Percentiles rank a stretch among this genome's conserved stretches.
Evolutionary conservation across 306 rosid species (phyloP).

Genomic region (Elaeagnus macrophylla): DNA sequence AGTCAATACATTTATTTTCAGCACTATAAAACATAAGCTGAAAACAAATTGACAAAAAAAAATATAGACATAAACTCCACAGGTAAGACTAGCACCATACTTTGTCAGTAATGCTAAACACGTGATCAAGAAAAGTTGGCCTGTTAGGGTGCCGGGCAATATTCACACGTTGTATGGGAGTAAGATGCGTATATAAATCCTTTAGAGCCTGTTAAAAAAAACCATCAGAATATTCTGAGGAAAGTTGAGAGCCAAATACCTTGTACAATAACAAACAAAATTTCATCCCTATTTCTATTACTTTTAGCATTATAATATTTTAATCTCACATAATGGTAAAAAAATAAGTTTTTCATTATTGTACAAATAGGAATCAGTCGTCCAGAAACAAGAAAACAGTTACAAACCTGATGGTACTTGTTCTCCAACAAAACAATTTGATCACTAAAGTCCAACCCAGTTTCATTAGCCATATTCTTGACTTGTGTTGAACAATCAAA

Average conservation of each 20-base stretch:
- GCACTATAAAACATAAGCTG: constrained; percentile 8
- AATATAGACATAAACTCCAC: constrained; percentile 39
- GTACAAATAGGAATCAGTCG: not conserved
- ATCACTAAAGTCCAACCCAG: constrained; percentile 85
- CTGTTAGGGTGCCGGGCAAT: constrained; percentile 95
- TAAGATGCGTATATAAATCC: constrained; percentile 55
- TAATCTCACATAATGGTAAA: not conserved
- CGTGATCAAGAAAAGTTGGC: constrained; percentile 92
- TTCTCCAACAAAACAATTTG: constrained; percentile 64
- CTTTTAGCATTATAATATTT: not conserved
- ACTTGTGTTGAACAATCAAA: constrained; percentile 35
- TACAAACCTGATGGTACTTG: constrained; percentile 66
- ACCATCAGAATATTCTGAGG: constrained; percentile 29
- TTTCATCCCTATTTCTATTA: constrained; percentile 54
- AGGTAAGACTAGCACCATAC: constrained; percentile 26
- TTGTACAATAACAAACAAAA: constrained; percentile 41
- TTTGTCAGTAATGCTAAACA: constrained; percentile 85
- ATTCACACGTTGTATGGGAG: constrained; percentile 77
- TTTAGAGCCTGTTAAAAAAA: constrained; percentile 57
- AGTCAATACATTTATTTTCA: constrained; percentile 14
- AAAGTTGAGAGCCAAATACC: constrained; percentile 1
- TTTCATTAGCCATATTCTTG: constrained; percentile 74
- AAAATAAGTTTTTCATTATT: constrained; percentile 25
- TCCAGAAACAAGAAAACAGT: not conserved
- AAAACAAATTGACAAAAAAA: constrained; percentile 11